These are phyloP conservation scores for Oligophagozyma castellii DNA, from an alignment of 1,139 yeast species.

Conservation along the genomic window DNA sequence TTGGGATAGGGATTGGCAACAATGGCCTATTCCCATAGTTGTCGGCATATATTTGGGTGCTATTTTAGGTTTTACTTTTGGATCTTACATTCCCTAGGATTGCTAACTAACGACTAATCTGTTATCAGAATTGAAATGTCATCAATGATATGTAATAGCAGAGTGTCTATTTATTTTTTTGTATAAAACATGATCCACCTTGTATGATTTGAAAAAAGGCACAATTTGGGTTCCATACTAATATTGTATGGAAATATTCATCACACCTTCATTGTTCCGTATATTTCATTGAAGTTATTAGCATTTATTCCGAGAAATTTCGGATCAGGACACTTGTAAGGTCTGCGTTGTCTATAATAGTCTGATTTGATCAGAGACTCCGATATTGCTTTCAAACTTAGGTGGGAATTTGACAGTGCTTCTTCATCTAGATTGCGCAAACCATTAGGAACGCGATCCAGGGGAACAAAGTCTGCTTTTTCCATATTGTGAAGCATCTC, in stretches of 20 bases:
- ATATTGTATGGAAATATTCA: too few species aligned
- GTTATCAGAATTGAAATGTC: too few species aligned
- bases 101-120: too few species aligned
- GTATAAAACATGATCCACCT: too few species aligned
- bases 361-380: conserved; percentile 22
- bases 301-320: conserved; percentile 1
- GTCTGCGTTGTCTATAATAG: conserved; percentile 15
- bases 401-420: conserved; percentile 8
- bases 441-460: conserved; percentile 6
- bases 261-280: too few species aligned
- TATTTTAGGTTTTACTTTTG: conserved; percentile 36
- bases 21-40: conserved; percentile 86
- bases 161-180: too few species aligned
- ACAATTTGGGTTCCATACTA: too few species aligned
- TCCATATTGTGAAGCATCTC: too few species aligned
- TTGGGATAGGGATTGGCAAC: conserved; percentile 98
- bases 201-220: too few species aligned
- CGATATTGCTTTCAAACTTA: conserved; percentile 16
- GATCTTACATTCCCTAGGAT: conserved; percentile 21
- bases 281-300: too few species aligned
- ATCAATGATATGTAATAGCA: too few species aligned
- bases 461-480: conserved; percentile 1
- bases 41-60: conserved; percentile 72
- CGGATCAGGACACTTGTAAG: conserved; percentile 4
- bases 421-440: conserved; percentile 10